phyloP scores from a whole-genome alignment of 306 rosid genomes.

The Bauhinia variegata region DNA sequence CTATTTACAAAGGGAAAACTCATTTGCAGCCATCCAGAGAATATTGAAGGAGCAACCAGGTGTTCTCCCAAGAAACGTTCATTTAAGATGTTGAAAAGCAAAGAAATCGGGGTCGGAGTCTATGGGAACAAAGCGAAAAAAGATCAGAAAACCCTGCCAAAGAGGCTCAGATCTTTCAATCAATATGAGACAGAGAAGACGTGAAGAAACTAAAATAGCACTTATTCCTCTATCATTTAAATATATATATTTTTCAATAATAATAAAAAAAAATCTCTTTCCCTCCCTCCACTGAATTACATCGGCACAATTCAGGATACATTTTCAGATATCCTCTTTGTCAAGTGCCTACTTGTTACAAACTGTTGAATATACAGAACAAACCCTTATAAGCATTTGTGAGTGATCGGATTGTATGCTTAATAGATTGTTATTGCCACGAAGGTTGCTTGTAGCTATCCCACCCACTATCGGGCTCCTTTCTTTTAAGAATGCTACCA shows the following conservation, averaged over 20 bases:
- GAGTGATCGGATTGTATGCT: slow-evolving; percentile 35
- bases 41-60: slow-evolving; percentile 43
- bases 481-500: slow-evolving; percentile 60
- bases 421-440: slow-evolving; percentile 53
- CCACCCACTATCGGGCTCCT: slow-evolving; percentile 82
- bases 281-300: slow-evolving; percentile 31
- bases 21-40: slow-evolving; percentile 46
- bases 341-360: slow-evolving; percentile 39
- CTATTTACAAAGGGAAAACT: slow-evolving; percentile 47
- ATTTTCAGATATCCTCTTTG: slow-evolving; percentile 32
- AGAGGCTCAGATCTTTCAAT: slow-evolving; percentile 3
- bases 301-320: slow-evolving; percentile 37
- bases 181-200: slow-evolving; percentile 22
- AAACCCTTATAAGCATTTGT: slow-evolving; percentile 52
- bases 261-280: slow-evolving; percentile 38
- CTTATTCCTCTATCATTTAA: slow-evolving; percentile 39
- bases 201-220: slow-evolving; percentile 29
- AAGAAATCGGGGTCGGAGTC: slow-evolving; percentile 46
- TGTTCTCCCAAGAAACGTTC: slow-evolving; percentile 40
- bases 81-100: too few species aligned
- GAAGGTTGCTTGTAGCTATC: slow-evolving; percentile 66
- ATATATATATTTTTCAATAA: slow-evolving; percentile 22
- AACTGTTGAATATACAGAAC: slow-evolving; percentile 47
- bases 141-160: slow-evolving; percentile 2
- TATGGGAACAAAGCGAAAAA: slow-evolving; percentile 3